Base-by-base conservation (phyloP, 148 eudicot genomes). In the Polygonum maritimum region DNA sequence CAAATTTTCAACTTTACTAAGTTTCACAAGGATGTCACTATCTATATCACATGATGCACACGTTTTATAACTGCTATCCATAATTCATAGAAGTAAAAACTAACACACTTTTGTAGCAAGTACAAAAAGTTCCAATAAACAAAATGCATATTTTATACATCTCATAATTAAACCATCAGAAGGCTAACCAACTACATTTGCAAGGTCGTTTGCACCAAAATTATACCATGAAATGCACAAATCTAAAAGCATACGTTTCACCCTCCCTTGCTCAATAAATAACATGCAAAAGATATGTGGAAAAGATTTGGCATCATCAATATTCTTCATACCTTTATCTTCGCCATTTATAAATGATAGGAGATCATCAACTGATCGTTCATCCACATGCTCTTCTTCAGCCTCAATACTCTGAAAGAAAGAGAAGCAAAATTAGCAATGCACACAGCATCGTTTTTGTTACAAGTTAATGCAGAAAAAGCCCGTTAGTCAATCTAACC, bases 311-410 rank as follows among this genome's bases (percentile, higher is more conserved):
- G 38, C 19, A 67, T 12, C 44, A 15, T 5, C 13, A 15, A 67
- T 15, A 67, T 4, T 67, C n/a, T 4, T 33, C n/a, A n/a, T 74
- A 91, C 93, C 93, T 85, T 86, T 84, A 62, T 86, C 85, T 76
- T 78, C 90, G 74, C 97, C 88, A 79, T 91, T 91, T 81, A 91
- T 91, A 81, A 88, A 91, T 31, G 86, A 87, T 72, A 91, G 83
- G 78, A 91, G 93, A 84, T 91, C 97, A 81, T 91, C 97, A 49
- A 91, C 89, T 51, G 97, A 89, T 16, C 97, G 93, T 57, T 89
- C 82, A 83, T 91, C 97, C 78, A 83, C 83, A 49, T 71, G 81
- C 79, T 89, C 93, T 80, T 88, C 91, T 82, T 87, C 90, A 76
- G 77, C 80, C 69, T 87, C 93, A 76, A 74, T 78, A 83, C 65